These are phyloP conservation scores for Simmondsia chinensis DNA, from an alignment of 148 eudicot genomes.

Conservation along the genomic window DNA sequence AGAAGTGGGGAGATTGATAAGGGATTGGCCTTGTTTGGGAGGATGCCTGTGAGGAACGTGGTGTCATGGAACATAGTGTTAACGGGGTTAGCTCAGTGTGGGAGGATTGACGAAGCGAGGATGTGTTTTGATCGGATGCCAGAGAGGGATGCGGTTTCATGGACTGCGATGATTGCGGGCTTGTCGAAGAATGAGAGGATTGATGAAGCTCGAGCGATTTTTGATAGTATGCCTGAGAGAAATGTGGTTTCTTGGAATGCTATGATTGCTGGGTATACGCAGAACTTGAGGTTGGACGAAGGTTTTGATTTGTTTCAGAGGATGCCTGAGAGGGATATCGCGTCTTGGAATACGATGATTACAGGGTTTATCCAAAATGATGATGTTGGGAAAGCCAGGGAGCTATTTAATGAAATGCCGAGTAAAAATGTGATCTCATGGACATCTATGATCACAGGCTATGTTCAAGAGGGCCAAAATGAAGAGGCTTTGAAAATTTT, in stretches of 20 bases:
- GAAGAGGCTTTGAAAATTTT: conserved; percentile 25
- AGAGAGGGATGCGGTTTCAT: conserved; percentile 12
- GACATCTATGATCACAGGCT: conserved; percentile 29
- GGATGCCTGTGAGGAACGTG: conserved; percentile 13
- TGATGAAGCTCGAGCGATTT: conserved; percentile 16
- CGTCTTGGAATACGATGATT: conserved; percentile 29
- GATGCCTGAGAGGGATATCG: conserved; percentile 23
- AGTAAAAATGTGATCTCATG: conserved; percentile 25
- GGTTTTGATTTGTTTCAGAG: conserved; percentile 17
- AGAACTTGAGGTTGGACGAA: conserved; percentile 17
- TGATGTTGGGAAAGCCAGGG: conserved; percentile 10
- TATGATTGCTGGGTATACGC: conserved; percentile 14
- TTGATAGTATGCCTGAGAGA: conserved; percentile 12
- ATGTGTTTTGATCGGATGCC: conserved; percentile 16
- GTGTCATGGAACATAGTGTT: conserved; percentile 16
- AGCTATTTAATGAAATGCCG: conserved; percentile 20
- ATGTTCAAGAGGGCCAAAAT: conserved; percentile 14
- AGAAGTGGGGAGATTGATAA: conserved; percentile 4
- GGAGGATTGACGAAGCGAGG: conserved; percentile 15
- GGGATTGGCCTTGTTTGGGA: conserved; percentile 11
- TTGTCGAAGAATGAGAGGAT: conserved; percentile 17
- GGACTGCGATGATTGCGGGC: conserved; percentile 12
- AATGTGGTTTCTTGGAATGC: conserved; percentile 18
- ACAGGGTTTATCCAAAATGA: conserved; percentile 18
- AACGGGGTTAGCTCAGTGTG: conserved; percentile 9